Conservation (phyloP, 495 filamentous ascomycete species). For the Acidiella bohemica region DNA sequence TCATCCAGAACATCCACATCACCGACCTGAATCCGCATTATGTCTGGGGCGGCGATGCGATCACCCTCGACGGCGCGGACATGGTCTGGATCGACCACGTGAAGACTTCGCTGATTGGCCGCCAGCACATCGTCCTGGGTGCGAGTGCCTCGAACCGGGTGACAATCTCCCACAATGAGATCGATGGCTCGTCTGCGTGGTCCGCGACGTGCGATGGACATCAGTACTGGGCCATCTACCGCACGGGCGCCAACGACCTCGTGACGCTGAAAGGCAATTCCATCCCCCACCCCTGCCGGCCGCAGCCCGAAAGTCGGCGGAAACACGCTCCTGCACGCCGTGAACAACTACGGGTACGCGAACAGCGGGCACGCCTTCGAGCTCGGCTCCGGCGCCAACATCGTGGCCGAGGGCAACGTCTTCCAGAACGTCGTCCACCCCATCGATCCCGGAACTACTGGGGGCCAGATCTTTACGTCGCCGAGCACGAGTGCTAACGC, state of each 20-base stretch:
- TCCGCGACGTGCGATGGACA: constrained; percentile 40
- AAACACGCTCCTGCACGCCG: constrained; percentile 36
- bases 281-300: constrained; percentile 40
- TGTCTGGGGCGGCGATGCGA: constrained; percentile 39
- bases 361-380: constrained; percentile 44
- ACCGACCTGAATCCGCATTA: constrained; percentile 38
- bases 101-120: constrained; percentile 35
- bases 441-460: constrained; percentile 15
- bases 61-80: constrained; percentile 33
- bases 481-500: constrained; percentile 26
- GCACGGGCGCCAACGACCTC: constrained; percentile 32
- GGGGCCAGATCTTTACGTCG: constrained; percentile 33
- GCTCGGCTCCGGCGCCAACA: constrained; percentile 36
- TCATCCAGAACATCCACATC: constrained; percentile 39
- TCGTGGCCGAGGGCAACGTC: constrained; percentile 47
- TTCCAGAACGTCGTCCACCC: constrained; percentile 38
- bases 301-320: constrained; percentile 39
- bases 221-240: constrained; percentile 42
- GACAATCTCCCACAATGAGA: constrained; percentile 33
- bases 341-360: constrained; percentile 48
- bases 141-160: constrained; percentile 26
- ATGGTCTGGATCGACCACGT: constrained; percentile 36
- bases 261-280: constrained; percentile 36
- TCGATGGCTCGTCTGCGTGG: constrained; percentile 38
- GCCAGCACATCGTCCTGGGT: constrained; percentile 33